Conservation (phyloP, 345 rosid genomes). For the Jatropha curcas region DNA sequence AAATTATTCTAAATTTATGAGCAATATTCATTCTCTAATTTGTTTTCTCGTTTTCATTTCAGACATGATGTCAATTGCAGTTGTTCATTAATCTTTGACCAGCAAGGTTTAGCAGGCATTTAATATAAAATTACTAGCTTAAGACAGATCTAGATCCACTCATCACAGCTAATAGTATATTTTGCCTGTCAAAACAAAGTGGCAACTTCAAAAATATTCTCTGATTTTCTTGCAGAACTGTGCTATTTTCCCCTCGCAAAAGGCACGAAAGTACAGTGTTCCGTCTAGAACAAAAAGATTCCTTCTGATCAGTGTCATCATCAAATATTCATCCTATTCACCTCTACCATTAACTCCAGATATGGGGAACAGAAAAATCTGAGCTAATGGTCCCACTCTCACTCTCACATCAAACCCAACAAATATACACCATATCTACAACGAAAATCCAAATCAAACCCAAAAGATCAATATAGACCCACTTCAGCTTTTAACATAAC, state of each 20-base stretch:
- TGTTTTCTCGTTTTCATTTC: background rate
- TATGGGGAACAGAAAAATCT: conserved; percentile 43
- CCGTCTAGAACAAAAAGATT: conserved; percentile 33
- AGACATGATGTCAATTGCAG: background rate
- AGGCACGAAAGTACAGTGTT: conserved; percentile 25
- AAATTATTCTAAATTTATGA: background rate
- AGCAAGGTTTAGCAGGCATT: background rate
- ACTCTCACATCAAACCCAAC: conserved; percentile 45
- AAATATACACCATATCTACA: conserved; percentile 30
- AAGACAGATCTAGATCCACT: conserved; percentile 25
- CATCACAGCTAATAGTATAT: conserved; percentile 13
- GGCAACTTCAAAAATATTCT: conserved; percentile 8
- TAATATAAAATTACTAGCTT: conserved; percentile 14
- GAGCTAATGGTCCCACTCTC: conserved; percentile 61
- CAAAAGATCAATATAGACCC: conserved; percentile 19
- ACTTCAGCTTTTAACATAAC: conserved; percentile 19
- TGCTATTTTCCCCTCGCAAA: conserved; percentile 20
- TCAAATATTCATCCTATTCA: conserved; percentile 26
- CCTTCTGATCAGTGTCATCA: conserved; percentile 33
- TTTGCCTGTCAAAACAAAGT: conserved; percentile 8
- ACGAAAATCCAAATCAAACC: conserved; percentile 14
- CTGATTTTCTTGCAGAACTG: conserved; percentile 11
- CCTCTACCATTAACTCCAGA: conserved; percentile 40
- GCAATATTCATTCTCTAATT: background rate
- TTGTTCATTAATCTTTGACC: background rate